Evolutionary conservation across 2,329 filamentous ascomycete species (phyloP).

Genomic region (Macrophomina tecta): DNA sequence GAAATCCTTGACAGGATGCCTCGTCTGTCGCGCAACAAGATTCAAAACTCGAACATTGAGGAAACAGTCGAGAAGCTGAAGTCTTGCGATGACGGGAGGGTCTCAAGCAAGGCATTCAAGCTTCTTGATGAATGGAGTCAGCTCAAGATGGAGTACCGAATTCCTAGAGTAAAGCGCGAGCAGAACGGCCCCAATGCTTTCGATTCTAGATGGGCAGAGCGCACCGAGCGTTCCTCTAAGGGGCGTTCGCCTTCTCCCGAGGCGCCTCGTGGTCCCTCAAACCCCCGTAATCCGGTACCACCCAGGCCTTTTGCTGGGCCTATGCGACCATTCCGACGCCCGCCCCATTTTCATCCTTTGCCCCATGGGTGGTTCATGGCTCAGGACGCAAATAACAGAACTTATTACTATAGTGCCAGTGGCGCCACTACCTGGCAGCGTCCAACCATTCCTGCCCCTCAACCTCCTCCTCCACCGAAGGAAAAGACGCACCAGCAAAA

Average conservation of each 20-base stretch:
- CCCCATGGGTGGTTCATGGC: constrained; percentile 88
- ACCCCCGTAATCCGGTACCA: constrained; percentile 57
- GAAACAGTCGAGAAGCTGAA: constrained; percentile 74
- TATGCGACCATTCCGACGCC: constrained; percentile 39
- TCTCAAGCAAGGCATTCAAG: constrained; percentile 72
- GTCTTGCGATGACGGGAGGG: constrained; percentile 72
- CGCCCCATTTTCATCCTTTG: constrained; percentile 63
- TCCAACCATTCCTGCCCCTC: constrained; percentile 70
- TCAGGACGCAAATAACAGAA: constrained; percentile 66
- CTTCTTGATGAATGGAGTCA: constrained; percentile 87
- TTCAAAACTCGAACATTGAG: constrained; percentile 94
- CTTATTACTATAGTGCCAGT: constrained; percentile 84
- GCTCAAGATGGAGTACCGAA: constrained; percentile 88
- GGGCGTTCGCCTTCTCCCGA: constrained; percentile 57
- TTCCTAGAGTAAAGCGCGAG: constrained; percentile 86
- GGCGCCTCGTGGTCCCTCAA: constrained; percentile 49
- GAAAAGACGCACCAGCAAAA: constrained; percentile 74
- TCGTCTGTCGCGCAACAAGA: constrained; percentile 93
- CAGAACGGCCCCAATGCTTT: constrained; percentile 58
- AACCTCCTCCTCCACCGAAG: constrained; percentile 66
- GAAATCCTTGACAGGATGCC: constrained; percentile 89
- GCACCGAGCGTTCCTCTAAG: constrained; percentile 57
- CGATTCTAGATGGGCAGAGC: constrained; percentile 65
- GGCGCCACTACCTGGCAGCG: constrained; percentile 82
- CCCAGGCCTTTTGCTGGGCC: constrained; percentile 58